A percentile compares a stretch with the other conserved stretches of the same genome.
Evolutionary conservation across 441 rosid genomes (phyloP).

Genomic region (Pelargonium cotyledonis): DNA sequence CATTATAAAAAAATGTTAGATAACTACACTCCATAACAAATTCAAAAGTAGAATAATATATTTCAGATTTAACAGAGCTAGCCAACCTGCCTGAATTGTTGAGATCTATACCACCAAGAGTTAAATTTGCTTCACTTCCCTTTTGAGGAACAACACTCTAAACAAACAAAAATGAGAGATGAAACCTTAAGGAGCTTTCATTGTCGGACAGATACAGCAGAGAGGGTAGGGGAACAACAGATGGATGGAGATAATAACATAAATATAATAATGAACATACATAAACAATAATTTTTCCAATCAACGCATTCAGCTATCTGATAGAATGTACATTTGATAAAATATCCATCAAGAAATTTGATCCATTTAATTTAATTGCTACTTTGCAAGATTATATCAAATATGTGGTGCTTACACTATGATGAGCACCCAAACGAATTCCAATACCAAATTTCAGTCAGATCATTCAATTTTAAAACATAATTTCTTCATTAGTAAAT

Average conservation of each 20-base stretch:
- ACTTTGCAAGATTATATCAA: not conserved
- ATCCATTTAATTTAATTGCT: not conserved
- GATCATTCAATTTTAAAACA: too few species aligned
- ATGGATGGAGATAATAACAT: not conserved
- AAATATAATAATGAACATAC: not conserved
- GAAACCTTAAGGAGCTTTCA: conserved; percentile 18
- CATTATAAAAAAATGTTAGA: conserved; percentile 30
- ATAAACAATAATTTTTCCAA: not conserved
- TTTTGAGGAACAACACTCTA: conserved; percentile 79
- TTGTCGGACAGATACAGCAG: not conserved
- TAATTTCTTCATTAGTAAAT: too few species aligned
- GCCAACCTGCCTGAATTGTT: conserved; percentile 99
- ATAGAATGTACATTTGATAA: not conserved
- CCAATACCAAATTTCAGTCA: too few species aligned
- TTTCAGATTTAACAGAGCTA: conserved; percentile 32
- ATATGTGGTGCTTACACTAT: too few species aligned
- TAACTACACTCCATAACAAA: conserved; percentile 16
- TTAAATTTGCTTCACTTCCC: conserved; percentile 90
- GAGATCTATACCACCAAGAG: conserved; percentile 99
- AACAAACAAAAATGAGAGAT: conserved; percentile 24
- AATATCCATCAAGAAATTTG: not conserved
- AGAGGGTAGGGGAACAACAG: not conserved
- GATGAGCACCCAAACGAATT: too few species aligned
- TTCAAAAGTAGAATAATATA: not conserved
- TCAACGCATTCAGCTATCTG: not conserved